Evolutionary conservation across 1,139 yeast genomes (phyloP), one percentile per base, ranked within the genome.

Genomic region (Kodamaea alishanica): DNA sequence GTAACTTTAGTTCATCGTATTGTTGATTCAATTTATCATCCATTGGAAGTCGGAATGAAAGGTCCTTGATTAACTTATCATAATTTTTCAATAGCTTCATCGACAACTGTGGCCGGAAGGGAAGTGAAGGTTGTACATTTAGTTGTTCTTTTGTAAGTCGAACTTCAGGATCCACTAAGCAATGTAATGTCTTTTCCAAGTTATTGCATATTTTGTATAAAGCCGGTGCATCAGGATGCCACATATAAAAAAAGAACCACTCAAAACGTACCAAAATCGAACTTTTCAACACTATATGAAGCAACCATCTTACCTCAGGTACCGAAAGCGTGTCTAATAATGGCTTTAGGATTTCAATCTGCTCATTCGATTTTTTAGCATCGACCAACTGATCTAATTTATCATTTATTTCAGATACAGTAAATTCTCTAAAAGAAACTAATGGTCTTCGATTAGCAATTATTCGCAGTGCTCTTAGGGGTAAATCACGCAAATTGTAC

Each of bases 211-310:
- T 78, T 41, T 79, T 78, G 46, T 73, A 78, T 24, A 86, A 71
- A 1, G 73, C 71, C 9, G 72, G 66, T 0, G 95, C 94, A 56
- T 87, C 90, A 0, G 90, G 90, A 54, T 89, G 95, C 89, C 94
- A 88, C 26, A 65, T 54, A n/a, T 61, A 54, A 33, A 88, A 64
- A 42, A 88, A 69, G n/a, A 70, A 63, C 37, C 73, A 68, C 49
- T 86, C 95, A 41, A 81, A 73, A 9, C 79, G 73, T 2, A 80
- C 77, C 24, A 85, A 60, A 10, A 79, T 65, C 39, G 79, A 70
- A 41, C 70, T 70, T 48, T 84, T 81, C 31, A 90, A 59, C 5
- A 89, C 60, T 8, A 85, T 81, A 41, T 83, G 79, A 41, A 85
- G 69, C 26, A 87, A 64, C 78, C 86, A 88, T 33, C 81, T 68